phyloP scores from a whole-genome alignment of 495 filamentous ascomycete species.

The Tuber calosporum region DNA sequence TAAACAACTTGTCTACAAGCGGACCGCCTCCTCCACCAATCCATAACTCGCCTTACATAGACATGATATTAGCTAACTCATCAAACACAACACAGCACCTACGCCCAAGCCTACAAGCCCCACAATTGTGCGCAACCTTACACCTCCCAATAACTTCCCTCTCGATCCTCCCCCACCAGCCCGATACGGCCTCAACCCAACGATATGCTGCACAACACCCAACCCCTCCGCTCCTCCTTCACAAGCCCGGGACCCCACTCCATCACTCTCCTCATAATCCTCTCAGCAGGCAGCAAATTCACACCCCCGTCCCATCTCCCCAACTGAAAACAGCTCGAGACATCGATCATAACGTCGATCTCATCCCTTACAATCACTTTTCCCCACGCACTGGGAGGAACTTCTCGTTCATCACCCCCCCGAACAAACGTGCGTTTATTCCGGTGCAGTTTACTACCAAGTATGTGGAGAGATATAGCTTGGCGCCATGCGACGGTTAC shows the following conservation, averaged over 20 bases:
- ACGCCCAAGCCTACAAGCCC: conserved; percentile 82
- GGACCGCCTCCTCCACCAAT: conserved; percentile 61
- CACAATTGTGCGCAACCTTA: conserved; percentile 87
- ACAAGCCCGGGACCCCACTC: conserved; percentile 65
- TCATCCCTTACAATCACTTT: conserved; percentile 79
- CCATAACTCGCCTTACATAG: conserved; percentile 84
- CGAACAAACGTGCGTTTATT: conserved; percentile 61
- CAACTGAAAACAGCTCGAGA: conserved; percentile 72
- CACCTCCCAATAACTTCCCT: conserved; percentile 60
- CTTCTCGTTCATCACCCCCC: conserved; percentile 70
- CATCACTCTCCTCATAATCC: conserved; percentile 83
- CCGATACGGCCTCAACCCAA: conserved; percentile 74
- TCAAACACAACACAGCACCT: conserved; percentile 8
- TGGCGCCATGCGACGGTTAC: conserved; percentile 53
- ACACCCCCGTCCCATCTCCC: conserved; percentile 80
- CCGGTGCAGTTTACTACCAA: conserved; percentile 85
- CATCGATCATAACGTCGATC: conserved; percentile 58
- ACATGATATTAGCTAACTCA: conserved; percentile 8
- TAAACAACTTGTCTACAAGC: conserved; percentile 56
- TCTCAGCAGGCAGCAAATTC: conserved; percentile 68
- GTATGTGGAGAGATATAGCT: conserved; percentile 62
- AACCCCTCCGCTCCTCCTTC: conserved; percentile 64
- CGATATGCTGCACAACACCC: conserved; percentile 79
- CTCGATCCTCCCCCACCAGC: conserved; percentile 73
- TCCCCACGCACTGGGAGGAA: conserved; percentile 78